Conservation (phyloP, 768 basidiomycete species). For the Suillus cothurnatus region DNA sequence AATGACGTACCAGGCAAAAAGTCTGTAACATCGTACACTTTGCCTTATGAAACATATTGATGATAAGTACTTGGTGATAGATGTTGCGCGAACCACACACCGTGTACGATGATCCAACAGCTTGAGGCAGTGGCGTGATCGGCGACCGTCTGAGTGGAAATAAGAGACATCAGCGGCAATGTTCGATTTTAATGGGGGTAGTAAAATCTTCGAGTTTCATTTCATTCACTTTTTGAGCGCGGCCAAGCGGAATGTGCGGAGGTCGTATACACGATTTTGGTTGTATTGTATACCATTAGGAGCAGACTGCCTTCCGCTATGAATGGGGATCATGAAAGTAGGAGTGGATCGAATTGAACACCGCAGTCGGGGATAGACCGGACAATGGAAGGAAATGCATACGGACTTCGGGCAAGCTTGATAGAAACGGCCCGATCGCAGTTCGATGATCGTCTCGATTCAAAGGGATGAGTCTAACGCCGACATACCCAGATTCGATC, state of each 20-base stretch:
- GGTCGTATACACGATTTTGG: constrained; percentile 8
- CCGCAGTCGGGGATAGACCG: constrained; percentile 23
- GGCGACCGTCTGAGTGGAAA: constrained; percentile 38
- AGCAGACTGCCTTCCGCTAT: constrained; percentile 11
- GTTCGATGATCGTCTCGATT: background rate
- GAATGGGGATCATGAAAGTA: background rate
- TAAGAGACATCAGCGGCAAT: constrained; percentile 19
- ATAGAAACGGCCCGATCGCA: background rate
- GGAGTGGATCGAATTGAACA: background rate
- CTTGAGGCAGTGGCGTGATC: constrained; percentile 59
- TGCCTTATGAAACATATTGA: constrained; percentile 43
- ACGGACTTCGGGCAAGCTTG: constrained; percentile 12
- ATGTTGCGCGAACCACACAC: constrained; percentile 36
- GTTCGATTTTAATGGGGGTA: background rate
- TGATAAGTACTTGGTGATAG: constrained; percentile 7
- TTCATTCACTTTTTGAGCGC: constrained; percentile 16
- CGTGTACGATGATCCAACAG: constrained; percentile 87
- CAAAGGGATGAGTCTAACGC: constrained; percentile 12
- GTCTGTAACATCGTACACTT: constrained; percentile 79
- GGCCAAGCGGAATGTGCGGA: constrained; percentile 19
- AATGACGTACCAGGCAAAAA: constrained; percentile 64
- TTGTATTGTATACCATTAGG: constrained; percentile 5
- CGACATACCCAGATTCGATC: no score
- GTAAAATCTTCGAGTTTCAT: background rate
- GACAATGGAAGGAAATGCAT: constrained; percentile 1